Conservation (phyloP, 805 yeast species). For the Scheffersomyces amazonensis region DNA sequence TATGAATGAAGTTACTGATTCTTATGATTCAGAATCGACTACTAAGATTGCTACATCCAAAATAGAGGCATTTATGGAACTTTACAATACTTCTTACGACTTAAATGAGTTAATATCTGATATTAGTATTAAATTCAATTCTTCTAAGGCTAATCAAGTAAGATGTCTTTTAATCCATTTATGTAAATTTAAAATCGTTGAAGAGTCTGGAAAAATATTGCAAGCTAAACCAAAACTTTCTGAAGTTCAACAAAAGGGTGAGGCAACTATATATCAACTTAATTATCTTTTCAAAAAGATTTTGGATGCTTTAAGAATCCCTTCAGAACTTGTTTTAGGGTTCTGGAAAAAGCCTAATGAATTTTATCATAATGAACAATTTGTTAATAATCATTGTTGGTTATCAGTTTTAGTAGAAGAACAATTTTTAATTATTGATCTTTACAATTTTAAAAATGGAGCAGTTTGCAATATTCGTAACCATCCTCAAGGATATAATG, state of each 20-base stretch:
- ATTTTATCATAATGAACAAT: constrained; percentile 47
- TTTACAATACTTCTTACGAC: constrained; percentile 26
- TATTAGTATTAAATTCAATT: constrained; percentile 35
- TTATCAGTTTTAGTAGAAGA: constrained; percentile 70
- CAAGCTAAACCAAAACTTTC: constrained; percentile 39
- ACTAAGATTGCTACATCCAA: constrained; percentile 17
- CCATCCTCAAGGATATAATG: constrained; percentile 28
- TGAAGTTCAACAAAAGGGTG: constrained; percentile 43
- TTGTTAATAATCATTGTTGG: constrained; percentile 83
- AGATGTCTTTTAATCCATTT: constrained; percentile 66
- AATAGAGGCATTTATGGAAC: constrained; percentile 30
- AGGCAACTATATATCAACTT: constrained; percentile 67
- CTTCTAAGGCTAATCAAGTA: constrained; percentile 49
- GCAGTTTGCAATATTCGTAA: constrained; percentile 29
- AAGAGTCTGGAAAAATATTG: constrained; percentile 32
- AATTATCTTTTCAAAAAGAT: constrained; percentile 74
- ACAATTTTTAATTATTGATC: constrained; percentile 79
- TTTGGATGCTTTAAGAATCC: constrained; percentile 66
- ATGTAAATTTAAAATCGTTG: constrained; percentile 54
- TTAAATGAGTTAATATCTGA: constrained; percentile 42
- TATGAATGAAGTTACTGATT: constrained; percentile 31
- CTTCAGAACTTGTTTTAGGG: constrained; percentile 77
- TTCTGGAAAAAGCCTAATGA: constrained; percentile 78
- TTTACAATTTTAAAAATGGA: constrained; percentile 35
- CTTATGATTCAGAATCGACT: constrained; percentile 8